These are phyloP conservation scores for Diaporthe capsici DNA, from an alignment of 2,329 filamentous ascomycete genomes.

Conservation along the genomic window DNA sequence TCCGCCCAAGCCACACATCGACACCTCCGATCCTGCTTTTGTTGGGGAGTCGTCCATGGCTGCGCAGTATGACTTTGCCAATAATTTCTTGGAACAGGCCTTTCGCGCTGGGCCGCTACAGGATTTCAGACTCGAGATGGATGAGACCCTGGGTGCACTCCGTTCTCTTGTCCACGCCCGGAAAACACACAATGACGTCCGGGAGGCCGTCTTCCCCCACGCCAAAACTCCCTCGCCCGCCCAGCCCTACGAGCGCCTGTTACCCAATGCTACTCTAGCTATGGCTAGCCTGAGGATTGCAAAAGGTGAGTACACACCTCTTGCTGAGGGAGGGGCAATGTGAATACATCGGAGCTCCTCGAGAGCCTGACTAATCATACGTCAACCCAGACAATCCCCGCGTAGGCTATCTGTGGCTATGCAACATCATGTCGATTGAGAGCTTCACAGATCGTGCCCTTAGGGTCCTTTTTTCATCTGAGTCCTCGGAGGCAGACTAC, in stretches of 20 bases:
- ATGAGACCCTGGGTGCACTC: slow-evolving; percentile 53
- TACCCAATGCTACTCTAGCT: not conserved
- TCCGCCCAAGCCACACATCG: slow-evolving; percentile 40
- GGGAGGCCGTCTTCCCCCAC: slow-evolving; percentile 7
- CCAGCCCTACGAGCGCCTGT: not conserved
- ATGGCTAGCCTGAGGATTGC: slow-evolving; percentile 14
- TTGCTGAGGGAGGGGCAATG: not conserved
- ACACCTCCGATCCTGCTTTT: slow-evolving; percentile 51
- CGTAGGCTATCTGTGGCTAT: not conserved
- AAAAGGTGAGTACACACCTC: not conserved
- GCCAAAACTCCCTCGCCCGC: not conserved
- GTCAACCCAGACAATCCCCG: not conserved
- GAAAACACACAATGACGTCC: slow-evolving; percentile 45
- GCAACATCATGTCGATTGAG: slow-evolving; percentile 15
- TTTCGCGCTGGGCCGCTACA: slow-evolving; percentile 47
- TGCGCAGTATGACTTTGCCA: slow-evolving; percentile 62
- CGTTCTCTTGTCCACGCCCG: slow-evolving; percentile 49
- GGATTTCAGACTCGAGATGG: slow-evolving; percentile 50
- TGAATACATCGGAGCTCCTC: not conserved
- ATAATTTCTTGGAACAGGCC: slow-evolving; percentile 57
- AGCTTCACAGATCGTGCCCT: slow-evolving; percentile 9
- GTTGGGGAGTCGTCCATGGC: slow-evolving; percentile 62
- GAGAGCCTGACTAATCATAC: not conserved
- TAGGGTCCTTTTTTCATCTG: not conserved
- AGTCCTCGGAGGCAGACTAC: slow-evolving; percentile 17